Percentiles rank a stretch among this genome's conserved stretches.
phyloP scores from a whole-genome alignment of 2,329 filamentous ascomycete species.

The Pseudopithomyces chartarum region DNA sequence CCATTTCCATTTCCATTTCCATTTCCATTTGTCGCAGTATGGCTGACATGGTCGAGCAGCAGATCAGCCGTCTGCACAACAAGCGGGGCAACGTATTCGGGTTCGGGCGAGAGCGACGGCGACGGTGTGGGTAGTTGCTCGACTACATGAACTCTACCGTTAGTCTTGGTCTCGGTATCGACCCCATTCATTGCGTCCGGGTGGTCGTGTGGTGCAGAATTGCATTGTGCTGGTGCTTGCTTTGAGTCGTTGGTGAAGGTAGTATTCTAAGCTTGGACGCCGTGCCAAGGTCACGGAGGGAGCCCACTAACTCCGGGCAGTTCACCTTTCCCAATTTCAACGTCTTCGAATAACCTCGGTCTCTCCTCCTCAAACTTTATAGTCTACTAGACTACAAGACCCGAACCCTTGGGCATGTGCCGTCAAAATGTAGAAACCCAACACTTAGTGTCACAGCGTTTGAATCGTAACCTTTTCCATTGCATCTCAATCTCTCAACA shows the following conservation, averaged over 20 bases:
- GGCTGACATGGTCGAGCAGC: slow-evolving; percentile 18
- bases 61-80: slow-evolving; percentile 10
- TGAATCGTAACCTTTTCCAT: too few relatives aligned
- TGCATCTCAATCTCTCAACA: neutral
- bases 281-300: neutral
- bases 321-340: neutral
- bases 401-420: too few relatives aligned
- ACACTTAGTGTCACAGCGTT: too few relatives aligned
- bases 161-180: slow-evolving; percentile 23
- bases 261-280: slow-evolving; percentile 5
- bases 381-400: too few relatives aligned
- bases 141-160: slow-evolving; percentile 20
- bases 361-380: too few relatives aligned
- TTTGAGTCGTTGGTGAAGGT: slow-evolving; percentile 7
- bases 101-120: slow-evolving; percentile 31
- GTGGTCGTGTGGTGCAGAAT: neutral
- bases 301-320: neutral
- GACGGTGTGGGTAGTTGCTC: slow-evolving; percentile 37
- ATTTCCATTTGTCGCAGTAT: slow-evolving; percentile 14
- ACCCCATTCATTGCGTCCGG: slow-evolving; percentile 37
- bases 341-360: too few relatives aligned
- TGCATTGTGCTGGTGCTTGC: slow-evolving; percentile 13
- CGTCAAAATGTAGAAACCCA: too few relatives aligned
- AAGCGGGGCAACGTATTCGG: slow-evolving; percentile 26
- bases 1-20: slow-evolving; percentile 19